Percentiles rank a stretch among this genome's conserved stretches.
These are phyloP conservation scores for Zymoseptoria crescenta DNA, from an alignment of 2,329 filamentous ascomycete species.

Conservation along the genomic window DNA sequence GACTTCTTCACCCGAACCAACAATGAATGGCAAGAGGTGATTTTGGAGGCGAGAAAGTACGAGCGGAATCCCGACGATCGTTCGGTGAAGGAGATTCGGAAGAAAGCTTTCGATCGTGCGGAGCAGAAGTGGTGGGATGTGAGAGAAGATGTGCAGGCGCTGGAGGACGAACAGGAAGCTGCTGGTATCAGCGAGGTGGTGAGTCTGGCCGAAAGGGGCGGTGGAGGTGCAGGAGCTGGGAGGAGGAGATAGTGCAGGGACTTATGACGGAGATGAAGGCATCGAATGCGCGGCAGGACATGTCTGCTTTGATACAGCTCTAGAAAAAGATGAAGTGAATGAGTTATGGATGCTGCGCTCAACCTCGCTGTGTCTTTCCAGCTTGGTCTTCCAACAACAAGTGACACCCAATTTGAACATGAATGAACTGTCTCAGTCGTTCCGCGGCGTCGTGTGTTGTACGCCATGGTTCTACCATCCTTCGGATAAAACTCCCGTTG, in stretches of 20 bases:
- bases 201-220: slow-evolving; percentile 67
- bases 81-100: slow-evolving; percentile 83
- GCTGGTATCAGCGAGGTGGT: slow-evolving; percentile 93
- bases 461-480: neutral
- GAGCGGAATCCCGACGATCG: slow-evolving; percentile 61
- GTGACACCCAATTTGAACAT: neutral
- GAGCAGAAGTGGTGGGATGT: slow-evolving; percentile 99
- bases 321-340: neutral
- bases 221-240: slow-evolving; percentile 11
- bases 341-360: neutral
- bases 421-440: neutral
- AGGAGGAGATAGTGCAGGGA: slow-evolving; percentile 12
- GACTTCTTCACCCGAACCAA: slow-evolving; percentile 89
- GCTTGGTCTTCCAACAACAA: neutral
- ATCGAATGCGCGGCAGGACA: neutral
- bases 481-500: neutral
- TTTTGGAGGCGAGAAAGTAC: slow-evolving; percentile 67
- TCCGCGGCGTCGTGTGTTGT: neutral
- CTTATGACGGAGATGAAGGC: neutral
- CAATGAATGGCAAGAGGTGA: slow-evolving; percentile 80
- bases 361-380: neutral
- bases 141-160: slow-evolving; percentile 78
- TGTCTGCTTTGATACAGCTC: neutral
- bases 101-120: slow-evolving; percentile 79
- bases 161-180: slow-evolving; percentile 95